Base-by-base conservation (phyloP, 2,329 filamentous ascomycete species). In the Microcyclospora tardicrescens region DNA sequence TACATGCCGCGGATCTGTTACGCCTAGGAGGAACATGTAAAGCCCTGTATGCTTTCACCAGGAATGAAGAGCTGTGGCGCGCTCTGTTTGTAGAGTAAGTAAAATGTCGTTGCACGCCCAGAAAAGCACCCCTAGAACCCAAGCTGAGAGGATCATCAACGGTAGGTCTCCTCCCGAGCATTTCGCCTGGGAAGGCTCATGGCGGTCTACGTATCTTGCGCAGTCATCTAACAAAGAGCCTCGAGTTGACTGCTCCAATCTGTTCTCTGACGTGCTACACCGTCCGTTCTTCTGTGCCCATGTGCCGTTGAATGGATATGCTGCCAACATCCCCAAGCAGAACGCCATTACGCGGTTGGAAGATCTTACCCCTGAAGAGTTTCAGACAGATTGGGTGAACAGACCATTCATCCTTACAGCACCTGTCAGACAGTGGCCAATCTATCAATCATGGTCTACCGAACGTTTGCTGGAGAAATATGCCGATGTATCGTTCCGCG, bases 241-340 rank as follows among this genome's bases (percentile, higher is more conserved):
- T 29, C 66, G 62, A 10, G 65, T 93, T 28, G 72, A 81, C 49
- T 94, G 87, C 62, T 71, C 71, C 37, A 75, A 78, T 51, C 76
- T 96, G 37, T 96, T 84, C 60, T 95, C 89, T 11, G 89, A 98
- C 61, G 78, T 83, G 6, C 70, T 96, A 16, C 84, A 95, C 60
- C 76, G 87, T 9, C 89, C 89, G 0, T 96, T 93, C 59, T 80
- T 84, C 49, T 96, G 89, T 64, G 81, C 84, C 34, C 76, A 93
- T 55, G 77, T 86, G 19, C 62, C 72, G 2, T 63, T 93, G 31
- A 59, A 65, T 6, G 72, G 74, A 2, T 94, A 80, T 57, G 71
- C 76, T 8, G 67, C 68, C 16, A 74, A 73, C 36, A 94, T 95
- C 29, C 86, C 87, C 2, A 51, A 62, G 28, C 60, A 65, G 29